These are phyloP conservation scores for Mycena sp. DNA, from an alignment of 1,284 basidiomycete genomes.

Conservation along the genomic window DNA sequence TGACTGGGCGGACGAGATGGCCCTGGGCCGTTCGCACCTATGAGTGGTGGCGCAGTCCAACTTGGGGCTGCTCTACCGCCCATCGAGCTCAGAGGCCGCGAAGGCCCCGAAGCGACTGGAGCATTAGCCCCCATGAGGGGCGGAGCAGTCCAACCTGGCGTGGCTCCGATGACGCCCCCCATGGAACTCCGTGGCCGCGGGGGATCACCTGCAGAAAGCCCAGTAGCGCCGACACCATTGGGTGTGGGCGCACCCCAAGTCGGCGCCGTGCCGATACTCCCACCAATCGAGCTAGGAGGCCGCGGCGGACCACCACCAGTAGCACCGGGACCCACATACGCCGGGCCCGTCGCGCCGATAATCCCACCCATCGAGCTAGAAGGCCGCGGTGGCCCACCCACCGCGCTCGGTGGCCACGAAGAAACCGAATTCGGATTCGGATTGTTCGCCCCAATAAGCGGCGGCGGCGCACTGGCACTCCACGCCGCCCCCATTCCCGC, in stretches of 20 bases:
- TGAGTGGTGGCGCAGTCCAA: not conserved
- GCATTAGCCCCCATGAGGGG: slow-evolving; percentile 1
- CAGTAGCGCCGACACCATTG: not conserved
- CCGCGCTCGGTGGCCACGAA: not conserved
- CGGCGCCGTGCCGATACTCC: too few relatives aligned
- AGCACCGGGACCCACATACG: too few relatives aligned
- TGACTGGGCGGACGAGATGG: not conserved
- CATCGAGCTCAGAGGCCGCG: not conserved
- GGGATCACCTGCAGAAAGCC: too few relatives aligned
- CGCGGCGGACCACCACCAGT: too few relatives aligned
- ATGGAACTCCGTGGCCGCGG: too few relatives aligned
- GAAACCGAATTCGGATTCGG: too few relatives aligned
- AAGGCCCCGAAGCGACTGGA: not conserved
- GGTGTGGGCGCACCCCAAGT: not conserved
- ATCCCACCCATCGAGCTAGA: too few relatives aligned
- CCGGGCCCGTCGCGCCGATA: too few relatives aligned
- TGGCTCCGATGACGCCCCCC: not conserved
- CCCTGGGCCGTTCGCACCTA: not conserved
- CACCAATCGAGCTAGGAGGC: too few relatives aligned
- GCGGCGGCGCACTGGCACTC: not conserved
- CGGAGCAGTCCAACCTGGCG: not conserved
- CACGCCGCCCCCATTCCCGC: not conserved
- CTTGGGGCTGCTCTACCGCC: not conserved
- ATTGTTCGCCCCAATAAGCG: too few relatives aligned
- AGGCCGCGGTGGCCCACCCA: too few relatives aligned